Evolutionary conservation across 139 green algal genomes (phyloP).

Genomic region (Micromonas pusilla): DNA sequence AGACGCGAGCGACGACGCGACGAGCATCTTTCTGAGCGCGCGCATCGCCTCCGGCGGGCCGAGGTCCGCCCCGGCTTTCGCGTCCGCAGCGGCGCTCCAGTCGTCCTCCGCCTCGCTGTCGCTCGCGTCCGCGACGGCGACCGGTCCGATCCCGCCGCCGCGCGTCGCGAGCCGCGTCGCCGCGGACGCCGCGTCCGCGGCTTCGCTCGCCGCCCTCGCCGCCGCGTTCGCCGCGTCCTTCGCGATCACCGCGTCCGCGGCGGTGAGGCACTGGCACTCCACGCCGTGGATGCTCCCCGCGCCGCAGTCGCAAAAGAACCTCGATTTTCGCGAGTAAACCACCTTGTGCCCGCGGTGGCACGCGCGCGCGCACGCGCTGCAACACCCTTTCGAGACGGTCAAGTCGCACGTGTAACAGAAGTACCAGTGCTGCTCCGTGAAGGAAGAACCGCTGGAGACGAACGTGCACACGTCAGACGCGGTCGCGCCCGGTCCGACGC

Average conservation of each 20-base stretch:
- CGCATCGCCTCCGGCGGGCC: no score
- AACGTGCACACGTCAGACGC: constrained; percentile 44
- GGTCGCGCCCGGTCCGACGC: neutral
- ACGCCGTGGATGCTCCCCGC: constrained; percentile 17
- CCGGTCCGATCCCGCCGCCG: no score
- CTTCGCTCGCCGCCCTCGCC: no score
- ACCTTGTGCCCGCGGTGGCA: constrained; percentile 60
- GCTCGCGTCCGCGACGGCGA: neutral
- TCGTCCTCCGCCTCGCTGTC: constrained; percentile 12
- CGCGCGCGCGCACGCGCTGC: constrained; percentile 45
- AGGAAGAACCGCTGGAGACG: constrained; percentile 46
- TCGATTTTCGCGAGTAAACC: constrained; percentile 45
- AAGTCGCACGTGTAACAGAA: constrained; percentile 63
- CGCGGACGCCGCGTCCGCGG: no score
- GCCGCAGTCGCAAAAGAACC: constrained; percentile 59
- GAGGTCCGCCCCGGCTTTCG: neutral
- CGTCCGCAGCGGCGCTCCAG: no score
- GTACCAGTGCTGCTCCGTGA: constrained; percentile 66
- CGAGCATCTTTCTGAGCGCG: neutral
- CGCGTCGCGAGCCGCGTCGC: no score
- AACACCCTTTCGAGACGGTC: constrained; percentile 50
- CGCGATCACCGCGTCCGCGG: no score
- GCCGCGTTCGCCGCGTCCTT: no score
- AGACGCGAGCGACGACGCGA: neutral
- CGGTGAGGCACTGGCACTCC: constrained; percentile 9